Evolutionary conservation across 371 early-diverging fungal genomes (phyloP), one percentile per base, ranked within the genome.

Genomic region (Zychaea mexicana): DNA sequence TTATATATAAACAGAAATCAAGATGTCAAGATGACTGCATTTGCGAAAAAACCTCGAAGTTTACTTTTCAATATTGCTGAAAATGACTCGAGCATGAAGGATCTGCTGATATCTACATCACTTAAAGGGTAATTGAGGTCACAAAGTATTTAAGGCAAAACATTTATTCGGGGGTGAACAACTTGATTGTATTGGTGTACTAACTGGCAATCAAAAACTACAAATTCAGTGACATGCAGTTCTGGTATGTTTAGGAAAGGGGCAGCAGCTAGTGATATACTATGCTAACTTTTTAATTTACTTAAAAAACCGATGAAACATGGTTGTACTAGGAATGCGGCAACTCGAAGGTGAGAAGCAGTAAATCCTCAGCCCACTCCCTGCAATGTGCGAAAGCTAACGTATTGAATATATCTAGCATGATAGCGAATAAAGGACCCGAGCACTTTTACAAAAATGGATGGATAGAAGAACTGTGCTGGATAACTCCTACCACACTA

Each of bases 391-490:
- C n/a, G n/a, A n/a, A n/a, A n/a, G n/a, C n/a, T n/a, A n/a, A n/a
- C n/a, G n/a, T n/a, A n/a, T n/a, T n/a, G n/a, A n/a, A n/a, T n/a
- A n/a, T n/a, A n/a, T n/a, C 17, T 42, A 55, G 33, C 13, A n/a
- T 42, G 27, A 58, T 74, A n/a, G 76, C 69, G 26, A 64, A 68
- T 0, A 52, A 74, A 9, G 72, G 66, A 15, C 67, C 62, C 30
- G 65, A 66, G 6, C 49, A 57, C 2, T 30, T 75, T 2, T 69
- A 70, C 52, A 59, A 66, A 19, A 58, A 62, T 62, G 45, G 66
- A 10, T 74, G 75, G 73, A 66, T 74, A 39, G 78, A 78, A 27
- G 78, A 74, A 32, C 33, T 73, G 2, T 73, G 75, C 30, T 78
- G 78, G 78, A 66, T 60, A 2, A 71, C 71, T 0, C 71, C 73